These are phyloP conservation scores for Mortierella sp. DNA, from an alignment of 371 early-diverging fungal species.

Conservation along the genomic window DNA sequence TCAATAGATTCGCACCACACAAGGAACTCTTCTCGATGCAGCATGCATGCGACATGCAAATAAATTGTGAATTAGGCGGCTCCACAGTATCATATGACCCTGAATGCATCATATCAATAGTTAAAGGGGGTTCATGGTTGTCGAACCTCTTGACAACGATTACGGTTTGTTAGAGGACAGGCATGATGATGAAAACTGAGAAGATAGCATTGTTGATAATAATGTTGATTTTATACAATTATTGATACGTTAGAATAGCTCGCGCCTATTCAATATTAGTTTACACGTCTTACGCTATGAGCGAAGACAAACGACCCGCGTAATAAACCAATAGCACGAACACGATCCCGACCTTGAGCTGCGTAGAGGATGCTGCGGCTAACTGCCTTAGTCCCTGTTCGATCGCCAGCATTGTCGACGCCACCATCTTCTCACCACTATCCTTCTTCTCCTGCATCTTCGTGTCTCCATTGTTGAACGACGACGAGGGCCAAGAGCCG, in stretches of 20 bases:
- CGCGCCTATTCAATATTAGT: background rate
- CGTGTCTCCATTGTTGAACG: background rate
- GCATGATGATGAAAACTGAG: too few relatives aligned
- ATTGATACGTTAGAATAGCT: background rate
- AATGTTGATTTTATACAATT: background rate
- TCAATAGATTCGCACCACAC: too few relatives aligned
- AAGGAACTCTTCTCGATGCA: too few relatives aligned
- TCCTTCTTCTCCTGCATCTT: constrained; percentile 6
- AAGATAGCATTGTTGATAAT: background rate
- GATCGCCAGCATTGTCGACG: constrained; percentile 10
- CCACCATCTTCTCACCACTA: constrained; percentile 23
- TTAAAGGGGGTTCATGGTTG: too few relatives aligned
- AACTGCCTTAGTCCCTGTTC: constrained; percentile 18
- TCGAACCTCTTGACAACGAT: too few relatives aligned
- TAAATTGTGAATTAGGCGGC: too few relatives aligned
- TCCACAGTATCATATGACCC: too few relatives aligned
- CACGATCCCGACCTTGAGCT: constrained; percentile 38
- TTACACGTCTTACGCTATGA: constrained; percentile 19
- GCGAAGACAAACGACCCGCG: constrained; percentile 34
- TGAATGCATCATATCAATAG: too few relatives aligned
- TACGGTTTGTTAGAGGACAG: too few relatives aligned
- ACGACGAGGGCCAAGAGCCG: constrained; percentile 32
- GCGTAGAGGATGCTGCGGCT: constrained; percentile 5
- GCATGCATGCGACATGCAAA: too few relatives aligned
- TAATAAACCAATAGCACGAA: constrained; percentile 46